Percentiles rank a stretch among this genome's conserved stretches.
phyloP scores from a whole-genome alignment of 257 asterid species.

The Linaria vulgaris region DNA sequence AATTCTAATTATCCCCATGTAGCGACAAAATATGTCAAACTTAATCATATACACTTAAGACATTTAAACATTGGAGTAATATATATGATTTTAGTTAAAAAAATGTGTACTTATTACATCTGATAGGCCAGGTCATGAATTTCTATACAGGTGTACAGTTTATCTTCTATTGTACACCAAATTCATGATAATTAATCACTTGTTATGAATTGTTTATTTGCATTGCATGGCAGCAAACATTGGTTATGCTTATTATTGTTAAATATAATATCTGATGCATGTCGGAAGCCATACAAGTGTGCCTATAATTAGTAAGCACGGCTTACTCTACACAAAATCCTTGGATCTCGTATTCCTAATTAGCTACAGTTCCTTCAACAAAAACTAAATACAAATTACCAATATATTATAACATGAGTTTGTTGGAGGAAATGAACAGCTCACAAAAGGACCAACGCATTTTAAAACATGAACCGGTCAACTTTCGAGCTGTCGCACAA shows the following conservation, averaged over 20 bases:
- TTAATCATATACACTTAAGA: too few species aligned
- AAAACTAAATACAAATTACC: too few species aligned
- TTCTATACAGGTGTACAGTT: not conserved
- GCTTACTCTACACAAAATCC: conserved; percentile 34
- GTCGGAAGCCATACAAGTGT: conserved; percentile 24
- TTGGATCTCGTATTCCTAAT: conserved; percentile 29
- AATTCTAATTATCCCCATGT: not conserved
- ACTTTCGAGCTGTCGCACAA: conserved; percentile 20
- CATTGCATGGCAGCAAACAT: conserved; percentile 38
- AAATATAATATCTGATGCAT: conserved; percentile 17
- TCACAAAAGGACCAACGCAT: conserved; percentile 23
- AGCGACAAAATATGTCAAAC: too few species aligned
- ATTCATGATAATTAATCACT: conserved; percentile 18
- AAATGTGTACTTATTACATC: too few species aligned
- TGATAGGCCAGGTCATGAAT: too few species aligned
- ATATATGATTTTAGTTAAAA: too few species aligned
- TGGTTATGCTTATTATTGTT: conserved; percentile 24
- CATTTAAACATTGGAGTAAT: too few species aligned
- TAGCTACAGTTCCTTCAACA: conserved; percentile 4
- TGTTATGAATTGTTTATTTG: conserved; percentile 20
- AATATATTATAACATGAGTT: conserved; percentile 22
- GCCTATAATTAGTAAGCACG: conserved; percentile 40
- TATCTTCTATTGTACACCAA: conserved; percentile 10
- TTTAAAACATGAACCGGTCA: conserved; percentile 34
- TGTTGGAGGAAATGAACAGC: conserved; percentile 51